Base-by-base conservation (phyloP, 805 yeast genomes). In the Henningerozyma blattae region DNA sequence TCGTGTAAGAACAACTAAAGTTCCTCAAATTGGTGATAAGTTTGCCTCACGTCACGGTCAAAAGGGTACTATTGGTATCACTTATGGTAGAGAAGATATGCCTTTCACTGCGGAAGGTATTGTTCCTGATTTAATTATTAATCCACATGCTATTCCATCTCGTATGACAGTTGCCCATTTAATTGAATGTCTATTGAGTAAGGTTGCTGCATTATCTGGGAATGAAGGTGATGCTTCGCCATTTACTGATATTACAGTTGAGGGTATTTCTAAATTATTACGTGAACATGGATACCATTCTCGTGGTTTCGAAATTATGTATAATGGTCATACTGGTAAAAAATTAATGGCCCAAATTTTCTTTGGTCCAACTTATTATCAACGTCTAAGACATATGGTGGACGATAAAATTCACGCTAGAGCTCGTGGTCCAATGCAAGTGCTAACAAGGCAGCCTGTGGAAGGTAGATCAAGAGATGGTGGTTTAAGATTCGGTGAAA, bases 131-230 rank as follows among this genome's bases (percentile, higher is more conserved):
- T 69, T 91, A 55, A 85, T 91, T 52, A 91, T 91, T 58, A 91
- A 91, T 60, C 99, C 99, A 2, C 99, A 91, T 63, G 98, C 97
- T 56, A 91, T 91, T 72, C 99, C 99, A 47, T 91, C 99, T 38
- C 96, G 99, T 73, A 91, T 91, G 99, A 91, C 99, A 27, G 98
- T 91, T 40, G 99, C 98, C 32, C 97, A 91, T 69, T 79, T 91
- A 68, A 89, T 91, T 62, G 99, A 91, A 68, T 91, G 98, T 80
- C 68, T 91, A 59, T 67, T 91, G 49, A 81, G 94, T 33, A 91
- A 91, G 63, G 97, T 91, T 28, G 87, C 96, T 4, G 77, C 97
- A 2, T 68, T 91, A 48, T 78, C 94, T 31, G 98, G 97, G 53
- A 72, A 83, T 52, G 99, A 91, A 62, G 98, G 98, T 70, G 99